Evolutionary conservation across 2,329 filamentous ascomycete species (phyloP).

Genomic region (Aureobasidium melanogenum): DNA sequence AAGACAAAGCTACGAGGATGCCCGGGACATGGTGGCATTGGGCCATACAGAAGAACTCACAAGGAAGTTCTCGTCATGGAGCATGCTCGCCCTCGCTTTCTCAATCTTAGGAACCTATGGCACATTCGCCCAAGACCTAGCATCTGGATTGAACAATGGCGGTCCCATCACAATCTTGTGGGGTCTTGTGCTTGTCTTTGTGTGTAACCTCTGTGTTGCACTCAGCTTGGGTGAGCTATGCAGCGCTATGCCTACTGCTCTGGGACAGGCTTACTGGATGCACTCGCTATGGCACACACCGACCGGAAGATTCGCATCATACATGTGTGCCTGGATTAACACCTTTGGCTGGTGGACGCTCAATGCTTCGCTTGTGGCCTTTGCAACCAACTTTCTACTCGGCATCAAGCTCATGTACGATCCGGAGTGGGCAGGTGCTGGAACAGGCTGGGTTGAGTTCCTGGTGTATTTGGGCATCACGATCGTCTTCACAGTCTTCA

Average conservation of each 20-base stretch:
- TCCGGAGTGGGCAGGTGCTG: constrained; percentile 37
- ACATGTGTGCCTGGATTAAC: constrained; percentile 53
- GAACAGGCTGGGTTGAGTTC: constrained; percentile 45
- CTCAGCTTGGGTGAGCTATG: constrained; percentile 48
- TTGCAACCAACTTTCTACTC: constrained; percentile 50
- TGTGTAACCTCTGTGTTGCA: constrained; percentile 45
- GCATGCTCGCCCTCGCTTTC: constrained; percentile 50
- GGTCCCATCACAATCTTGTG: constrained; percentile 48
- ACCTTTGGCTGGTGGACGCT: constrained; percentile 52
- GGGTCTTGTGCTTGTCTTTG: constrained; percentile 45
- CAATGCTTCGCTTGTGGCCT: constrained; percentile 47
- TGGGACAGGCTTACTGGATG: constrained; percentile 53
- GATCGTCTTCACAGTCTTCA: constrained; percentile 40
- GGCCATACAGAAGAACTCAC: constrained; percentile 36
- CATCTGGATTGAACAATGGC: constrained; percentile 46
- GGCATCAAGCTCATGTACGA: constrained; percentile 49
- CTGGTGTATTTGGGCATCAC: constrained; percentile 47
- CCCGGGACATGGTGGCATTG: constrained; percentile 31
- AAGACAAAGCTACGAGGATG: constrained; percentile 23
- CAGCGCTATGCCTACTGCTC: constrained; percentile 51
- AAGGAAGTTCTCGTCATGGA: constrained; percentile 45
- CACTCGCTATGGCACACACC: constrained; percentile 33
- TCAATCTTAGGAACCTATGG: constrained; percentile 51
- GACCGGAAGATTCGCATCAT: constrained; percentile 42
- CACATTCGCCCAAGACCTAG: constrained; percentile 46